phyloP scores from a whole-genome alignment of 2,329 filamentous ascomycete species.

The Ceratocystis destructans region DNA sequence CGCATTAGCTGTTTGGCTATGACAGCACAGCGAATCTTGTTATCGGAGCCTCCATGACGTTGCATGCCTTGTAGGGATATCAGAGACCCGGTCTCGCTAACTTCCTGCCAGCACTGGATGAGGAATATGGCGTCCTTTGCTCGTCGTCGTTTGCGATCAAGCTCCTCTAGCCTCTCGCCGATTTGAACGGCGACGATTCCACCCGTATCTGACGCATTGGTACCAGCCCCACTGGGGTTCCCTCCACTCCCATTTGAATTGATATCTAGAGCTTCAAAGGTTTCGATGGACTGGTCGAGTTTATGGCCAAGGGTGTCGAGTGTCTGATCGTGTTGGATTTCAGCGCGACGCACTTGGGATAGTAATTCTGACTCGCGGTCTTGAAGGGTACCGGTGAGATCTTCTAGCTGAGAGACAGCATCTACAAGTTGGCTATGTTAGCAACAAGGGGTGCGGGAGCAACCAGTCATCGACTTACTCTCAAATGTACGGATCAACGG shows the following conservation, averaged over 20 bases:
- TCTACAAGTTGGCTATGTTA: constrained; percentile 30
- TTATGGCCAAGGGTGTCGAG: constrained; percentile 77
- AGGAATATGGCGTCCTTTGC: constrained; percentile 90
- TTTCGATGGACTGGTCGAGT: constrained; percentile 79
- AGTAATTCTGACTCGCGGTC: constrained; percentile 81
- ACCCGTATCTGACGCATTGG: constrained; percentile 13
- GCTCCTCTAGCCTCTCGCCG: constrained; percentile 80
- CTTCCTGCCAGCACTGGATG: constrained; percentile 92
- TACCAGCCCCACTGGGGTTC: constrained; percentile 30
- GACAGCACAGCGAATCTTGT: constrained; percentile 85
- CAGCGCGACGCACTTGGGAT: constrained; percentile 78
- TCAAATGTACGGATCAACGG: constrained; percentile 94
- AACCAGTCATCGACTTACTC: constrained; percentile 31
- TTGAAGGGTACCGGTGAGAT: constrained; percentile 70
- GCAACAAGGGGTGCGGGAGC: constrained; percentile 9
- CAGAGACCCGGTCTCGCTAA: constrained; percentile 77
- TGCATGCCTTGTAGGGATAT: constrained; percentile 80
- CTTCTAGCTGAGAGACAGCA: constrained; percentile 53
- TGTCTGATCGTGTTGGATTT: constrained; percentile 83
- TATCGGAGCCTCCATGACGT: constrained; percentile 70
- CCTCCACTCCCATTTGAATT: constrained; percentile 45
- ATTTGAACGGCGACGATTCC: constrained; percentile 81
- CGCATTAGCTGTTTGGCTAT: constrained; percentile 87
- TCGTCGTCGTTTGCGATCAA: constrained; percentile 79
- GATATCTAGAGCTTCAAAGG: constrained; percentile 79